phyloP scores from a whole-genome alignment of 2,329 filamentous ascomycete species.

The Aaosphaeria arxii region DNA sequence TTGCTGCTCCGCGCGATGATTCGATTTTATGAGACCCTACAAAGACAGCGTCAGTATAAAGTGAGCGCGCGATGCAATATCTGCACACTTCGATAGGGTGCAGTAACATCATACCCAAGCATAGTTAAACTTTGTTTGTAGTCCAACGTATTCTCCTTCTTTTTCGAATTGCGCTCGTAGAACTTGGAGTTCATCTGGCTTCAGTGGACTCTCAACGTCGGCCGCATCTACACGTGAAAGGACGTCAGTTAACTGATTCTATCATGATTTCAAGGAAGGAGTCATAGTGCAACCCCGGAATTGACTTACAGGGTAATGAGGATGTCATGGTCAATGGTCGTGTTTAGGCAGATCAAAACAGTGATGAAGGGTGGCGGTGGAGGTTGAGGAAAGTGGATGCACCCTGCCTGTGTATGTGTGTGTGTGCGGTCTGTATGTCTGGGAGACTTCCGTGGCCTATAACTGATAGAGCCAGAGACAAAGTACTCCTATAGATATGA shows the following conservation, averaged over 20 bases:
- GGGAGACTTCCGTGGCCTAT: no score
- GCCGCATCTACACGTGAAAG: constrained; percentile 71
- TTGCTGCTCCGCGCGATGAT: constrained; percentile 80
- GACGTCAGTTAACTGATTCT: constrained; percentile 4
- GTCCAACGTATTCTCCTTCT: constrained; percentile 92
- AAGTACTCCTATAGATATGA: no score
- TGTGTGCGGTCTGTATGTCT: no score
- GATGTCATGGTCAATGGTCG: constrained; percentile 22
- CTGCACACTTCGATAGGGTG: background rate
- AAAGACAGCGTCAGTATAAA: constrained; percentile 4
- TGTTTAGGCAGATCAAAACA: no score
- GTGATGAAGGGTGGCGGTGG: no score
- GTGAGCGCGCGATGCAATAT: background rate
- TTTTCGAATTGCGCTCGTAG: constrained; percentile 94
- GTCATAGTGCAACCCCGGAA: no score
- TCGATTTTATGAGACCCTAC: constrained; percentile 93
- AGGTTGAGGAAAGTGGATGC: no score
- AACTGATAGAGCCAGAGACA: no score
- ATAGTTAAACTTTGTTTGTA: constrained; percentile 99
- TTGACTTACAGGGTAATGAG: constrained; percentile 34
- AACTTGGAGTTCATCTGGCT: constrained; percentile 87
- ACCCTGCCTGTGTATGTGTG: no score
- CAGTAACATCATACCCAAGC: constrained; percentile 70
- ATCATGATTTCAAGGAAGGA: background rate
- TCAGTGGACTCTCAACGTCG: constrained; percentile 93